Evolutionary conservation across 2,329 filamentous ascomycete genomes (phyloP).

Genomic region (Cladosporium sp.): DNA sequence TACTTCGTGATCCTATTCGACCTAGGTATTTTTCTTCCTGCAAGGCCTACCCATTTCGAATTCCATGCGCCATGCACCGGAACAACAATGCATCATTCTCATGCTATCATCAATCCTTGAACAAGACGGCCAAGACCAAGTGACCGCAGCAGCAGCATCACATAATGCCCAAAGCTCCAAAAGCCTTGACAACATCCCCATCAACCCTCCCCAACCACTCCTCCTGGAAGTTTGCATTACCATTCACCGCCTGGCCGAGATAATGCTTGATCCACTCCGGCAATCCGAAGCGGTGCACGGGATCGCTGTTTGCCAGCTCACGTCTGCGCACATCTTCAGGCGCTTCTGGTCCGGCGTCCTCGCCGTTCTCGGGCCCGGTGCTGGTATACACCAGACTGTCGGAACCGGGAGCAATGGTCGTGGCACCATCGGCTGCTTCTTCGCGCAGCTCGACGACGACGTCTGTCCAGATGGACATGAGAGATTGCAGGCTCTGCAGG

Average conservation of each 20-base stretch:
- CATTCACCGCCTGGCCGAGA: constrained; percentile 55
- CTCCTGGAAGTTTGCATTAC: constrained; percentile 60
- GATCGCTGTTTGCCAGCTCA: constrained; percentile 56
- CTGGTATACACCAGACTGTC: constrained; percentile 40
- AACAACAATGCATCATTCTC: too few relatives aligned
- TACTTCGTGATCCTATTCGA: too few relatives aligned
- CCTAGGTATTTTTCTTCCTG: too few relatives aligned
- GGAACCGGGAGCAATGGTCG: not conserved
- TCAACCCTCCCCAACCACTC: constrained; percentile 73
- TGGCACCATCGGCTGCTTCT: constrained; percentile 18
- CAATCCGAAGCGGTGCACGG: constrained; percentile 62
- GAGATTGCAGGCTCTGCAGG: constrained; percentile 57
- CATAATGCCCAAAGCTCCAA: constrained; percentile 42
- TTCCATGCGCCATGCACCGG: too few relatives aligned
- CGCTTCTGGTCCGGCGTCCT: constrained; percentile 29
- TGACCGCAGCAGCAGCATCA: constrained; percentile 4
- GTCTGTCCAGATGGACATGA: constrained; percentile 71
- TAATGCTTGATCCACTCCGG: constrained; percentile 61
- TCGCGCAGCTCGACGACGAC: constrained; percentile 64
- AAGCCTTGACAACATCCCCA: constrained; percentile 64
- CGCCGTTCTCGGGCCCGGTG: constrained; percentile 21
- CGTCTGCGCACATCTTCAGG: constrained; percentile 46
- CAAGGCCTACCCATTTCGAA: too few relatives aligned
- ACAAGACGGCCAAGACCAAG: too few relatives aligned
- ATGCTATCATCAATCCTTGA: too few relatives aligned